phyloP scores from a whole-genome alignment of 2,329 filamentous ascomycete genomes.

The Colletotrichum liriopes region DNA sequence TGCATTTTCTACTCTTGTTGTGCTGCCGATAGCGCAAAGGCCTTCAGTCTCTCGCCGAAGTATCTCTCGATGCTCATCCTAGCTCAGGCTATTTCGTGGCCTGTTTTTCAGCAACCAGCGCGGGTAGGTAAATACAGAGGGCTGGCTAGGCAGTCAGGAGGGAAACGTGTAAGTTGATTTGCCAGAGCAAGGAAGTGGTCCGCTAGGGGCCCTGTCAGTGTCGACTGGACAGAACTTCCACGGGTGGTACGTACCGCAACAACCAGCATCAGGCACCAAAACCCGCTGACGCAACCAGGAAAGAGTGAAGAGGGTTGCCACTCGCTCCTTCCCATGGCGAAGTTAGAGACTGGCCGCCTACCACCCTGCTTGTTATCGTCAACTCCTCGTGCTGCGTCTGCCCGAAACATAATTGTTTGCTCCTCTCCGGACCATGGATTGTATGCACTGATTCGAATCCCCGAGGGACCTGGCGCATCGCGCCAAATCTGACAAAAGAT shows the following conservation, averaged over 20 bases:
- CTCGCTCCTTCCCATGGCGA: not conserved
- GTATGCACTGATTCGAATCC: not conserved
- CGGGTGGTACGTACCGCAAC: not conserved
- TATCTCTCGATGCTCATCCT: not conserved
- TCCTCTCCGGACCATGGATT: no score
- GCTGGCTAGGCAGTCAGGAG: not conserved
- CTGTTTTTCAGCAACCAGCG: not conserved
- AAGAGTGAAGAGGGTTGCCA: not conserved
- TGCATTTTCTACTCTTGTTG: no score
- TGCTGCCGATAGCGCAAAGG: no score
- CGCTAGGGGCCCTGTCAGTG: not conserved
- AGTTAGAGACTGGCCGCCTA: not conserved
- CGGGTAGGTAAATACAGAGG: not conserved
- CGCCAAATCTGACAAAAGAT: not conserved
- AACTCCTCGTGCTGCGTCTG: not conserved
- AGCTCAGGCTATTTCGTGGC: not conserved
- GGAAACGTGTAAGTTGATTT: conserved; percentile 30
- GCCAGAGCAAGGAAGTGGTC: not conserved
- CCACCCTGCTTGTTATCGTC: not conserved
- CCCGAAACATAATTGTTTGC: not conserved
- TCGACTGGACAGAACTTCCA: not conserved
- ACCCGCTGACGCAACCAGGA: not conserved
- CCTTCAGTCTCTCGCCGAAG: not conserved
- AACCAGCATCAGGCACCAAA: not conserved
- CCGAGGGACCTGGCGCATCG: not conserved